These are phyloP conservation scores for Trypanosoma avium DNA, from an alignment of 208 protist species.

Conservation along the genomic window DNA sequence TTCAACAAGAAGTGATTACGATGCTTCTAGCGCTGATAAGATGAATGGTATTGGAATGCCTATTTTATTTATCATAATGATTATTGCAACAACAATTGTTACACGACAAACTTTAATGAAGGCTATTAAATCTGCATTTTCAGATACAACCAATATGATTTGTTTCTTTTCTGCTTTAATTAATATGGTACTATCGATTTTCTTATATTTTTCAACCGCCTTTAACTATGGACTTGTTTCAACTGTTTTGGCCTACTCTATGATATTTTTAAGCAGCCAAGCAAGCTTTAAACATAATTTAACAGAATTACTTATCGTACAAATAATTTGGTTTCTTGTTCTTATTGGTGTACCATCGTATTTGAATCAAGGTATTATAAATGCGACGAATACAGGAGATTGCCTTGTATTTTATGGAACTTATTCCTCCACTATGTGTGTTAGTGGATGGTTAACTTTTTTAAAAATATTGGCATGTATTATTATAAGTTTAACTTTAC, in stretches of 20 bases:
- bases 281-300: not conserved
- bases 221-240: constrained; percentile 24
- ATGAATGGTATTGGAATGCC: constrained; percentile 23
- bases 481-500: constrained; percentile 3
- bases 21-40: constrained; percentile 1
- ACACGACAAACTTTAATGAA: not conserved
- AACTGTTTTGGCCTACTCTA: constrained; percentile 17
- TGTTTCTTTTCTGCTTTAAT: constrained; percentile 4
- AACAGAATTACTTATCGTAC: not conserved
- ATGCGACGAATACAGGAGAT: constrained; percentile 5
- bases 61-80: constrained; percentile 16
- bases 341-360: constrained; percentile 6
- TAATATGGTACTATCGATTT: constrained; percentile 19
- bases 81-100: not conserved
- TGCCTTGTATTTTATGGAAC: constrained; percentile 3
- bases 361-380: constrained; percentile 16
- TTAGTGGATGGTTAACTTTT: constrained; percentile 10
- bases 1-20: not conserved
- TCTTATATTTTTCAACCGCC: constrained; percentile 19
- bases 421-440: constrained; percentile 8
- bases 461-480: constrained; percentile 11
- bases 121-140: not conserved
- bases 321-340: constrained; percentile 17
- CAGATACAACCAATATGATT: not conserved
- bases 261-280: not conserved